Percentiles rank a stretch among this genome's conserved stretches.
phyloP scores from a whole-genome alignment of 345 rosid genomes.

The Hibiscus mutabilis region DNA sequence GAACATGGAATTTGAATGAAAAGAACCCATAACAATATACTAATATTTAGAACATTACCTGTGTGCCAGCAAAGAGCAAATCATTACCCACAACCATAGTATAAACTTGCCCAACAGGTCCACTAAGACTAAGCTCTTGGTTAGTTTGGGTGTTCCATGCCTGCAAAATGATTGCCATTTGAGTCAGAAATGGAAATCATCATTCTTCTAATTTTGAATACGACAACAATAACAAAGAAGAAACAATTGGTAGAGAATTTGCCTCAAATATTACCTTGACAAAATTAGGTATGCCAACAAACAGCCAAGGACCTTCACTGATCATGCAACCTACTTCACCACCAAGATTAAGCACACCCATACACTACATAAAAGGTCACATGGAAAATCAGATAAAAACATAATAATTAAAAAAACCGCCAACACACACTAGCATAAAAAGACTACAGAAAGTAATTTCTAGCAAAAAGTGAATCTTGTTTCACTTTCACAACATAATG shows the following conservation, averaged over 20 bases:
- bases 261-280: constrained; percentile 52
- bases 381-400: background rate
- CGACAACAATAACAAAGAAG: background rate
- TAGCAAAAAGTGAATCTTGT: background rate
- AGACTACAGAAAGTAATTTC: background rate
- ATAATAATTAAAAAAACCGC: background rate
- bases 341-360: constrained; percentile 52
- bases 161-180: constrained; percentile 32
- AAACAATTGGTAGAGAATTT: background rate
- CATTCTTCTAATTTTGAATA: background rate
- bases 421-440: background rate
- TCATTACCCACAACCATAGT: constrained; percentile 79
- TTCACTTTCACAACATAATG: background rate
- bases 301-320: constrained; percentile 93
- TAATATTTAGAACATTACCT: constrained; percentile 36
- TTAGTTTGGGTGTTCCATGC: constrained; percentile 81
- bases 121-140: constrained; percentile 67
- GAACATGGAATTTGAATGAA: constrained; percentile 1
- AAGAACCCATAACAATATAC: background rate
- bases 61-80: constrained; percentile 83
- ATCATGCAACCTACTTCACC: constrained; percentile 93
- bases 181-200: background rate
- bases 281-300: constrained; percentile 78
- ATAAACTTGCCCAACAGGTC: constrained; percentile 96
- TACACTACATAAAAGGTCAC: constrained; percentile 45